These are phyloP conservation scores for Sugiyamaella marilandica DNA, from an alignment of 805 yeast species.

Conservation along the genomic window DNA sequence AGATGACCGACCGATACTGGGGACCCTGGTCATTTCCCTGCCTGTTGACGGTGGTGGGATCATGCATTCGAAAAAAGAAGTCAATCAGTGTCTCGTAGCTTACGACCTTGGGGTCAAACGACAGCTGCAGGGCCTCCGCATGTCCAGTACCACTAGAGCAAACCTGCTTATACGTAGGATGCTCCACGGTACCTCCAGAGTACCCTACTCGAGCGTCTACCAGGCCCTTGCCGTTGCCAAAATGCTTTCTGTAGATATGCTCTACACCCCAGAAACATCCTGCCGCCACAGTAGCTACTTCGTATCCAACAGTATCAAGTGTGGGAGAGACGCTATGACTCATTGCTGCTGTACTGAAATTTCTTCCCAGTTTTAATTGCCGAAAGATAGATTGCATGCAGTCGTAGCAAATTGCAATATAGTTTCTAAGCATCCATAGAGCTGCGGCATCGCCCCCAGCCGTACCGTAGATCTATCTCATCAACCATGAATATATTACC, in stretches of 20 bases:
- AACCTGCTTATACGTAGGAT: conserved; percentile 66
- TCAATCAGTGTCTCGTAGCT: conserved; percentile 60
- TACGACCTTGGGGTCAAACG: conserved; percentile 69
- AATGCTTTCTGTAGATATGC: conserved; percentile 69
- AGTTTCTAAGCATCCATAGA: too few species aligned
- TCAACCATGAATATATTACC: too few species aligned
- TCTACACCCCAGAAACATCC: conserved; percentile 61
- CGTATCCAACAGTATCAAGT: conserved; percentile 41
- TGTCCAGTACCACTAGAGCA: conserved; percentile 71
- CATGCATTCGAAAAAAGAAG: conserved; percentile 88
- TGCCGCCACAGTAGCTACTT: conserved; percentile 56
- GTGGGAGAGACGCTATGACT: conserved; percentile 24
- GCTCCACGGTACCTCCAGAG: conserved; percentile 62
- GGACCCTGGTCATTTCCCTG: conserved; percentile 91
- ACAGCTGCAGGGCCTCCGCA: conserved; percentile 80
- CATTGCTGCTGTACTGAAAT: background rate
- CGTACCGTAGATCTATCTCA: too few species aligned
- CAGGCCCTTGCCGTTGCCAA: conserved; percentile 53
- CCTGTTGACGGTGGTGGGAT: conserved; percentile 76
- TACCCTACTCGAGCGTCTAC: conserved; percentile 83
- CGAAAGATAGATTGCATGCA: too few species aligned
- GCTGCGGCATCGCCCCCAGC: too few species aligned
- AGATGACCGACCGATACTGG: conserved; percentile 84
- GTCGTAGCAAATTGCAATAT: too few species aligned
- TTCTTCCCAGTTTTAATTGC: background rate